phyloP scores from a whole-genome alignment of 805 yeast species.

The Cyberlindnera sargentensis region DNA sequence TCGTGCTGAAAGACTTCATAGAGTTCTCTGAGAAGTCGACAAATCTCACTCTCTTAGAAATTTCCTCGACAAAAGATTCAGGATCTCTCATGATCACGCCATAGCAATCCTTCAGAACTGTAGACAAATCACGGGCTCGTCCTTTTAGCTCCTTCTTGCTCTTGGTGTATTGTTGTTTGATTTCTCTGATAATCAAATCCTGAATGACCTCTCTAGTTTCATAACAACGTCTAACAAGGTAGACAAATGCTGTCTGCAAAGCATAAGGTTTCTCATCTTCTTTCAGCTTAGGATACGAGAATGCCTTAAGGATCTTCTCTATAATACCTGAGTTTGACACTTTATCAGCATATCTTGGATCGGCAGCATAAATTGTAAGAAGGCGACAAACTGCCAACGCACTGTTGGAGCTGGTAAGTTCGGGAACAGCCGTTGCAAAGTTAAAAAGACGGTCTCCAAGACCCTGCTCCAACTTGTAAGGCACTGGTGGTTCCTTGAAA shows the following conservation, averaged over 20 bases:
- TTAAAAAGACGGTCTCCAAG: slow-evolving; percentile 33
- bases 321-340: slow-evolving; percentile 44
- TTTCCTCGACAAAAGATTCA: slow-evolving; percentile 36
- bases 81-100: slow-evolving; percentile 43
- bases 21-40: slow-evolving; percentile 36
- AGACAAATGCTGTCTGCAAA: slow-evolving; percentile 42
- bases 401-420: slow-evolving; percentile 35
- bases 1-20: slow-evolving; percentile 20
- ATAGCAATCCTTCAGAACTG: slow-evolving; percentile 43
- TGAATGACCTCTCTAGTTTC: slow-evolving; percentile 51
- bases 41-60: slow-evolving; percentile 36
- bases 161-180: slow-evolving; percentile 36
- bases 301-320: slow-evolving; percentile 37
- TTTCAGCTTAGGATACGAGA: slow-evolving; percentile 27
- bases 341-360: slow-evolving; percentile 30
- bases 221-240: slow-evolving; percentile 60
- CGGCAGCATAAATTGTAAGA: slow-evolving; percentile 45
- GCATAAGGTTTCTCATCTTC: slow-evolving; percentile 31
- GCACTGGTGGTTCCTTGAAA: slow-evolving; percentile 12
- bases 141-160: slow-evolving; percentile 23
- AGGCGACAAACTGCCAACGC: slow-evolving; percentile 51
- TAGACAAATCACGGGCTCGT: slow-evolving; percentile 37
- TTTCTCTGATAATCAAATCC: slow-evolving; percentile 42
- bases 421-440: slow-evolving; percentile 33
- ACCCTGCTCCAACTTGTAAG: slow-evolving; percentile 19